A percentile compares a stretch with the other conserved stretches of the same genome.
Conservation (phyloP, 1,284 basidiomycete genomes). For the Albatrellus sp. region DNA sequence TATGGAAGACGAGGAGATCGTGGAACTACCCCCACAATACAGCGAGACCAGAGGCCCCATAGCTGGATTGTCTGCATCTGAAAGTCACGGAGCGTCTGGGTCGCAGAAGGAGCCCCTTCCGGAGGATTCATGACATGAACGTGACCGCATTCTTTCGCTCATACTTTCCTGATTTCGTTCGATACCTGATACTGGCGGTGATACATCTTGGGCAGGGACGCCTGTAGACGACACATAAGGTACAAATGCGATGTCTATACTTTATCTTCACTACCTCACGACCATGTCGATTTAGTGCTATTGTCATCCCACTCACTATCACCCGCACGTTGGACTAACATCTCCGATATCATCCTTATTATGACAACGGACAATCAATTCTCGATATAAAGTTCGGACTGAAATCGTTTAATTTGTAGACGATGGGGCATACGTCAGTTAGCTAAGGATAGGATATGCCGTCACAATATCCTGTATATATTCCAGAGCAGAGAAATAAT, state of each 20-base stretch:
- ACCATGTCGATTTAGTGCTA: too few species aligned
- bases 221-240: not conserved
- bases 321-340: too few species aligned
- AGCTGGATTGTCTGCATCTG: not conserved
- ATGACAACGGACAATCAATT: too few species aligned
- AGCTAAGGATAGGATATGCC: too few species aligned
- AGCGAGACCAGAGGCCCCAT: conserved; percentile 31
- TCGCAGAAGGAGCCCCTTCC: not conserved
- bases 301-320: too few species aligned
- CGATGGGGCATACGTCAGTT: too few species aligned
- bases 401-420: too few species aligned
- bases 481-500: too few species aligned
- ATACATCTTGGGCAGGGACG: not conserved
- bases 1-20: conserved; percentile 38
- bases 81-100: not conserved
- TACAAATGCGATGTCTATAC: not conserved
- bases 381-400: too few species aligned
- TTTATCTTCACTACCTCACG: not conserved
- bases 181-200: not conserved
- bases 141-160: not conserved
- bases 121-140: not conserved
- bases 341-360: too few species aligned
- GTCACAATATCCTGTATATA: too few species aligned
- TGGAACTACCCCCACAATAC: conserved; percentile 71
- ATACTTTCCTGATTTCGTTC: not conserved